phyloP scores from a whole-genome alignment of 257 asterid species.

The Nicotiana attenuata region DNA sequence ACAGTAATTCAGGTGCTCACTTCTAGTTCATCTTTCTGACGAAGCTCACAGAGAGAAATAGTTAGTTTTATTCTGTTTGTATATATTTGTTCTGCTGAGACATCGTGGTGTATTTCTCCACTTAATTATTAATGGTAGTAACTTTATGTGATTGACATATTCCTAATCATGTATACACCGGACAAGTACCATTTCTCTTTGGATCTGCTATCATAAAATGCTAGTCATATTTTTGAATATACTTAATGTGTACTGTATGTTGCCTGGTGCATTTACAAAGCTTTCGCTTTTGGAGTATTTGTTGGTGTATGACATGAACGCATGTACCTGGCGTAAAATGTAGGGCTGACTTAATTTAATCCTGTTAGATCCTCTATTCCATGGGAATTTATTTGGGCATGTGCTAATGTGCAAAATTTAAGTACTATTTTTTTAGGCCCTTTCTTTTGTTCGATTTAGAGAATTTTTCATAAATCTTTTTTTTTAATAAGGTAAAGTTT shows the following conservation, averaged over 20 bases:
- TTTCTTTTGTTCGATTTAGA: not conserved
- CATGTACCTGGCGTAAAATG: not conserved
- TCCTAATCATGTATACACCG: not conserved
- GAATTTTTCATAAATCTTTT: not conserved
- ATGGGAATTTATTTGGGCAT: not conserved
- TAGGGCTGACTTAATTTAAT: not conserved
- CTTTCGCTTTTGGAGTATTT: constrained; percentile 1
- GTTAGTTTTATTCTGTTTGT: not conserved
- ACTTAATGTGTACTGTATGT: not conserved
- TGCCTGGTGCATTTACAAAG: not conserved
- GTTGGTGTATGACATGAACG: constrained; percentile 2
- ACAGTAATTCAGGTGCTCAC: constrained; percentile 82
- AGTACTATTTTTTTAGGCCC: not conserved
- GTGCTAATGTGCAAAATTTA: not conserved
- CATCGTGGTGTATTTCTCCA: not conserved
- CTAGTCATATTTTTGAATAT: not conserved
- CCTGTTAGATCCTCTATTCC: not conserved
- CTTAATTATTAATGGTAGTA: not conserved
- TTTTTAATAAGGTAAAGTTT: too few relatives aligned
- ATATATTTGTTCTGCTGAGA: not conserved
- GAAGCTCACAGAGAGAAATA: not conserved
- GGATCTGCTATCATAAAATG: not conserved
- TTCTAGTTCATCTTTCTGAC: not conserved
- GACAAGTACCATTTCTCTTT: not conserved
- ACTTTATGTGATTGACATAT: not conserved